phyloP scores from a whole-genome alignment of 106 monocot genomes.

The Dendrobium huoshanense region DNA sequence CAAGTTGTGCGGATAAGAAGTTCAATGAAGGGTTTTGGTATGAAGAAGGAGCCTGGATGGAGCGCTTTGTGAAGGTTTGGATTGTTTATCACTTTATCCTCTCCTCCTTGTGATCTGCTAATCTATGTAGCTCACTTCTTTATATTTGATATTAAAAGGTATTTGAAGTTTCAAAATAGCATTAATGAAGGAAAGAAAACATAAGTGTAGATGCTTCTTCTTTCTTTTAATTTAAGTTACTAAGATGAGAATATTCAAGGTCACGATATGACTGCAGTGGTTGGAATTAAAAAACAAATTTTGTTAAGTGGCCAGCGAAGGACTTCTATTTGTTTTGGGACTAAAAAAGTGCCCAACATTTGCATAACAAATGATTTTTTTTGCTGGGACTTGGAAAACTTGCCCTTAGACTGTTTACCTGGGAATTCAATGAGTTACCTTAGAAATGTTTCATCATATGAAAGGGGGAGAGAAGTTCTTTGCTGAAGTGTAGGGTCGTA shows the following conservation, averaged over 20 bases:
- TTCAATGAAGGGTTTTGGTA: conserved; percentile 31
- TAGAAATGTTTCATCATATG: no score
- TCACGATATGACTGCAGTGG: no score
- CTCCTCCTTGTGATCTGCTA: not conserved
- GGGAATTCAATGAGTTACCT: no score
- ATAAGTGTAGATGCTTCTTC: not conserved
- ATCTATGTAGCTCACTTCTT: not conserved
- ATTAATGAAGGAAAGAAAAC: not conserved
- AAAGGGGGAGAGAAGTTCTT: no score
- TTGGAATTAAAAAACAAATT: no score
- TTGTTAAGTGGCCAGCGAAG: no score
- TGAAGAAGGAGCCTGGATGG: conserved; percentile 66
- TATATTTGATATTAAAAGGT: not conserved
- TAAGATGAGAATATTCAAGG: no score
- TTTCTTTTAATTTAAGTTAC: not conserved
- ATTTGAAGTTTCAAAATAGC: not conserved
- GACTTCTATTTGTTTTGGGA: no score
- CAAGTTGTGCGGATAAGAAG: conserved; percentile 47
- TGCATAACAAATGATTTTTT: no score
- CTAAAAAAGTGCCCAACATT: no score
- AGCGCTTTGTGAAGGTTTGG: conserved; percentile 28
- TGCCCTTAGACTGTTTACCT: no score
- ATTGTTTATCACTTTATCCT: not conserved
- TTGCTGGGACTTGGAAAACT: no score
- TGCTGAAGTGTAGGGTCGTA: not conserved